Evolutionary conservation across 345 rosid genomes (phyloP).

Genomic region (Erucastrum elatum): DNA sequence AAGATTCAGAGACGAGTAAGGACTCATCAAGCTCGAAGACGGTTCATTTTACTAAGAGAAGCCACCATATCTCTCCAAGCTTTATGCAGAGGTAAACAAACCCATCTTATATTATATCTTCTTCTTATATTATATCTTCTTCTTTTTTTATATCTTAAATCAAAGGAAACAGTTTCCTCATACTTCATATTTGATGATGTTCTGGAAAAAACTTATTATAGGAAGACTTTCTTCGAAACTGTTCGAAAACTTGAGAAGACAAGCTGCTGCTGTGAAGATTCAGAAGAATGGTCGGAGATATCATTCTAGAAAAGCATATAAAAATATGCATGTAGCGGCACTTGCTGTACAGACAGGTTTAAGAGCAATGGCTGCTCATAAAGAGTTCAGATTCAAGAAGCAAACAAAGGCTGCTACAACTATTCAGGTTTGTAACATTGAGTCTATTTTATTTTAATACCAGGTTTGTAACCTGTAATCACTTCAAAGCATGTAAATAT

Average conservation of each 20-base stretch:
- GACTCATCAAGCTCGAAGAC: constrained; percentile 68
- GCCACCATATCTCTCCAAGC: constrained; percentile 64
- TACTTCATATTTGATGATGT: neutral
- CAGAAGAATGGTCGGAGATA: constrained; percentile 63
- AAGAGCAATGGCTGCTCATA: constrained; percentile 68
- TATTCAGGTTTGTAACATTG: constrained; percentile 49
- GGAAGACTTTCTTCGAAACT: constrained; percentile 68
- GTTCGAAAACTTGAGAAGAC: constrained; percentile 46
- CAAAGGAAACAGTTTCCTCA: neutral
- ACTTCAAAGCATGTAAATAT: too few species aligned
- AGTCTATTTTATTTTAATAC: too few species aligned
- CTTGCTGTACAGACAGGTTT: constrained; percentile 63
- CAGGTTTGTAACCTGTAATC: too few species aligned
- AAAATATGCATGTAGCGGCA: constrained; percentile 53
- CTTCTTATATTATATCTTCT: neutral
- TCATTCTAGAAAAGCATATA: constrained; percentile 54
- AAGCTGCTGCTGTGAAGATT: constrained; percentile 72
- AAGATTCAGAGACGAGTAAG: constrained; percentile 71
- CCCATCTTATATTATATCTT: neutral
- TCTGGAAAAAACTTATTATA: constrained; percentile 26
- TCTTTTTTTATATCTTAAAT: neutral
- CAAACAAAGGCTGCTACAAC: constrained; percentile 65
- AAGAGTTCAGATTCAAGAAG: constrained; percentile 62
- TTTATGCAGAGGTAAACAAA: constrained; percentile 60
- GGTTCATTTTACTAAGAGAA: constrained; percentile 65